These are phyloP conservation scores for Hypoxylon cercidicola DNA, from an alignment of 495 filamentous ascomycete species.

Conservation along the genomic window DNA sequence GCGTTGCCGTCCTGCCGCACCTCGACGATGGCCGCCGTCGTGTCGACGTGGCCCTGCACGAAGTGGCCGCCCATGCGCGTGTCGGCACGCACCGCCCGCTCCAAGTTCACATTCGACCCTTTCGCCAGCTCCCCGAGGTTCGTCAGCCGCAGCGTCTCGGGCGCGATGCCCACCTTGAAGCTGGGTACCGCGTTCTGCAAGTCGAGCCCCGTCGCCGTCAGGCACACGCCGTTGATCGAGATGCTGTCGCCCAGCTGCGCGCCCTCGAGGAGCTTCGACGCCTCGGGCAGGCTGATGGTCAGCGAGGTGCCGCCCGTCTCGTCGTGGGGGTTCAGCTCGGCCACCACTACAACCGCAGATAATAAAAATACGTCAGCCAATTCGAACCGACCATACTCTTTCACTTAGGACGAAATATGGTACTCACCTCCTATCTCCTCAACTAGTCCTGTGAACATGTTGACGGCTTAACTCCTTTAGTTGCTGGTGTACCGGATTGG, in stretches of 20 bases:
- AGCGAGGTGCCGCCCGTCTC: slow-evolving; percentile 86
- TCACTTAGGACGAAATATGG: not conserved
- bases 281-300: slow-evolving; percentile 73
- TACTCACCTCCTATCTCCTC: slow-evolving; percentile 90
- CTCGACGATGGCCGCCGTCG: slow-evolving; percentile 75
- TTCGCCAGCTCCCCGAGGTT: slow-evolving; percentile 80
- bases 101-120: slow-evolving; percentile 79
- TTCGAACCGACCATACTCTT: not conserved
- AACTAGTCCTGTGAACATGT: slow-evolving; percentile 97
- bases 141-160: slow-evolving; percentile 95
- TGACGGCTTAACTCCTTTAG: slow-evolving; percentile 37
- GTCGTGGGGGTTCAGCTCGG: slow-evolving; percentile 81
- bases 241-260: slow-evolving; percentile 92
- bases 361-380: slow-evolving; percentile 33
- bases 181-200: slow-evolving; percentile 32
- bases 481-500: slow-evolving; percentile 2
- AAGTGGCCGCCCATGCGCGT: slow-evolving; percentile 93
- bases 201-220: slow-evolving; percentile 78
- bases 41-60: slow-evolving; percentile 94
- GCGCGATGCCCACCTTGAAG: slow-evolving; percentile 95
- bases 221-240: slow-evolving; percentile 85
- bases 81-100: slow-evolving; percentile 86
- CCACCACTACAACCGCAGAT: slow-evolving; percentile 74
- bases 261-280: slow-evolving; percentile 81
- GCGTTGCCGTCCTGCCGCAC: slow-evolving; percentile 86